phyloP scores from a whole-genome alignment of 139 green algal species.

The Chlamydomonas asymmetrica region DNA sequence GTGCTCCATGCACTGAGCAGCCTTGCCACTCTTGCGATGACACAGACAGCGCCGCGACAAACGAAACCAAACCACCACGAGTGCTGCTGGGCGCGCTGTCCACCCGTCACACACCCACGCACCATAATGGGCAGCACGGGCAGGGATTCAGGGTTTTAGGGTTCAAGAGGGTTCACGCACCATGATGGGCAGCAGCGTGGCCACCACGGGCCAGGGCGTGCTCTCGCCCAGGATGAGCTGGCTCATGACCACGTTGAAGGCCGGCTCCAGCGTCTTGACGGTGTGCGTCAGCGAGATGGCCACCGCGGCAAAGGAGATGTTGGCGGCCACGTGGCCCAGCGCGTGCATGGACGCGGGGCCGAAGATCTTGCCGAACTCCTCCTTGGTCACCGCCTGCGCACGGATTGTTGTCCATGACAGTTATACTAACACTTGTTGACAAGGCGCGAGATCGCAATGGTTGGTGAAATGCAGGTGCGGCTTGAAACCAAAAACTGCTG shows the following conservation, averaged over 20 bases:
- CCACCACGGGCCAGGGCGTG: conserved; percentile 85
- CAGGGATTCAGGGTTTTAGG: too few species aligned
- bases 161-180: too few species aligned
- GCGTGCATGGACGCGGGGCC: conserved; percentile 94
- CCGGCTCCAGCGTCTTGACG: conserved; percentile 97
- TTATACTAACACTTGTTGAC: too few species aligned
- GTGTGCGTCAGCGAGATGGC: conserved; percentile 99
- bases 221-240: conserved; percentile 79
- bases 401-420: background rate
- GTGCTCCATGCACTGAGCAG: too few species aligned
- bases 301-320: conserved; percentile 97
- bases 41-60: too few species aligned
- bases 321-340: conserved; percentile 95
- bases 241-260: conserved; percentile 90
- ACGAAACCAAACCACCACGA: too few species aligned
- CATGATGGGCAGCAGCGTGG: conserved; percentile 95
- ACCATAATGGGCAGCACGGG: too few species aligned
- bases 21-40: too few species aligned
- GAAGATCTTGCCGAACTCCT: conserved; percentile 86
- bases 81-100: too few species aligned
- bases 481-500: background rate
- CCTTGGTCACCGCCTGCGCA: conserved; percentile 74
- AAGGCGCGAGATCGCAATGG: background rate
- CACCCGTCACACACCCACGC: too few species aligned
- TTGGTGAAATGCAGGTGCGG: background rate